phyloP scores from a whole-genome alignment of 23 red algal species.

The Gracilaria gracilis region DNA sequence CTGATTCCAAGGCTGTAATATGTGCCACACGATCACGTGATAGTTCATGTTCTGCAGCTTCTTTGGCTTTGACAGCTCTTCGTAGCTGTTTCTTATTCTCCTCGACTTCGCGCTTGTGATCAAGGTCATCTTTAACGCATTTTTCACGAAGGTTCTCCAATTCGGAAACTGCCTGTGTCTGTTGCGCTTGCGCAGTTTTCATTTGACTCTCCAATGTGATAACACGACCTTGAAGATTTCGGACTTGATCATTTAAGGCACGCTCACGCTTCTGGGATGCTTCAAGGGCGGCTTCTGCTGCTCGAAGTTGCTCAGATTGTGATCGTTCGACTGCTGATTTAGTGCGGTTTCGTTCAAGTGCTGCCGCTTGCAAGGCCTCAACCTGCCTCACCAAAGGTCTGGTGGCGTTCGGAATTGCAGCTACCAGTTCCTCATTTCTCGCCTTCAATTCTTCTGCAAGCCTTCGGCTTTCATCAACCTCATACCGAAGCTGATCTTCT shows the following conservation, averaged over 20 bases:
- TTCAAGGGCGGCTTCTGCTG: constrained; percentile 47
- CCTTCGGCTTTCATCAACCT: constrained; percentile 56
- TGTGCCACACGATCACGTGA: constrained; percentile 56
- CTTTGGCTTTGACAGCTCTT: constrained; percentile 31
- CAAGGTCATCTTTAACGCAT: neutral
- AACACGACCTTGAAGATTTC: constrained; percentile 23
- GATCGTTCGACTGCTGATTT: constrained; percentile 52
- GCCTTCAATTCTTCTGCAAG: constrained; percentile 58
- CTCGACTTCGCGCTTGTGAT: constrained; percentile 42
- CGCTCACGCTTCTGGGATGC: constrained; percentile 41
- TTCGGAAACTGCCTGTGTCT: constrained; percentile 9
- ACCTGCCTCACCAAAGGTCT: constrained; percentile 81
- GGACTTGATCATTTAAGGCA: constrained; percentile 30
- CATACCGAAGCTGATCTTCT: constrained; percentile 69
- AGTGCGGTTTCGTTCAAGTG: constrained; percentile 49
- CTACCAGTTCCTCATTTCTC: constrained; percentile 76
- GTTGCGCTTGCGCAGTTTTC: constrained; percentile 45
- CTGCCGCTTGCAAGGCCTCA: constrained; percentile 74
- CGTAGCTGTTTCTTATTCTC: constrained; percentile 33
- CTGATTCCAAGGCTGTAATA: constrained; percentile 48
- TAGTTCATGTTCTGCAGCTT: constrained; percentile 44
- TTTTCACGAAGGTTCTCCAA: constrained; percentile 16
- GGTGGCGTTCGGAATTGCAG: constrained; percentile 76
- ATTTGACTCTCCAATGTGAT: constrained; percentile 53
- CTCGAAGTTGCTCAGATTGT: constrained; percentile 67